Evolutionary conservation across 441 rosid genomes (phyloP).

Genomic region (Erodium texanum): DNA sequence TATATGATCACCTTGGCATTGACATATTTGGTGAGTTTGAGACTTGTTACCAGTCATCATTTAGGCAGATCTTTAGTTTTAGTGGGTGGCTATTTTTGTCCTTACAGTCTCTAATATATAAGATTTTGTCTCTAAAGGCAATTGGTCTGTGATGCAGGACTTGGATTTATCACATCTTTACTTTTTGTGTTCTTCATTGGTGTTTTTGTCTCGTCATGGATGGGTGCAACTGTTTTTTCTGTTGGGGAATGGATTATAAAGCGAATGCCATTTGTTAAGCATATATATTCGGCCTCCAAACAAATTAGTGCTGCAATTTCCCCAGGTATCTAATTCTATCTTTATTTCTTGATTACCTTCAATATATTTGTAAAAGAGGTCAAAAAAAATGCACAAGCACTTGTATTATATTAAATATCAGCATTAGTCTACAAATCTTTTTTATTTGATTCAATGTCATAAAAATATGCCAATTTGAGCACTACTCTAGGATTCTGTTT

Average conservation of each 20-base stretch:
- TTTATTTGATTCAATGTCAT: not conserved
- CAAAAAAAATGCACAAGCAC: not conserved
- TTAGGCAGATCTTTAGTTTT: no score
- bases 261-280: constrained; percentile 88
- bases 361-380: not conserved
- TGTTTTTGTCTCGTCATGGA: constrained; percentile 89
- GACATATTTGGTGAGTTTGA: constrained; percentile 64
- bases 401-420: not conserved
- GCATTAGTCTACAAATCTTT: not conserved
- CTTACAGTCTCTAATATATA: no score
- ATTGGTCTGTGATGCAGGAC: constrained; percentile 47
- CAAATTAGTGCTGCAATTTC: constrained; percentile 93
- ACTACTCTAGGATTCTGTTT: no score
- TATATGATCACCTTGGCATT: constrained; percentile 75
- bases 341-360: not conserved
- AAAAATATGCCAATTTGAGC: not conserved
- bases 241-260: constrained; percentile 91
- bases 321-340: constrained; percentile 39
- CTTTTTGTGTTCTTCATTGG: constrained; percentile 80
- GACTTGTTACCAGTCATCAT: not conserved
- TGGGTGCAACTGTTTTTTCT: constrained; percentile 77
- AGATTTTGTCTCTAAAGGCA: not conserved
- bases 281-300: constrained; percentile 82
- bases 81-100: no score
- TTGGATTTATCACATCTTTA: constrained; percentile 87